Percentiles rank a stretch among this genome's conserved stretches.
Conservation (phyloP, 768 basidiomycete species). For the Amanita phalloides region DNA sequence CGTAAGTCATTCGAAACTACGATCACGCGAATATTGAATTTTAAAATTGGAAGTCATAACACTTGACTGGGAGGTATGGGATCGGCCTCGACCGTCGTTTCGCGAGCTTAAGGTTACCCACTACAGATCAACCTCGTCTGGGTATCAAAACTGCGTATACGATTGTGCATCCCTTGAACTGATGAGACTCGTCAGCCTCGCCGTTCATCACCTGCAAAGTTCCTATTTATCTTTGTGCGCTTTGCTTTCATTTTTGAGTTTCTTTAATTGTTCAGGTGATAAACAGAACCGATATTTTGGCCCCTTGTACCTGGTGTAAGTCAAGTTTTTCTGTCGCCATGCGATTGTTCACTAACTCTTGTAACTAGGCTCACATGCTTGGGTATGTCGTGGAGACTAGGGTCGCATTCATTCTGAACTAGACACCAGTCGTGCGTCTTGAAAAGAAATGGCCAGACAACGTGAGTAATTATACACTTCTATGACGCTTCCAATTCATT, state of each 20-base stretch:
- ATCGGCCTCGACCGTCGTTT: background rate
- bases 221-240: constrained; percentile 16
- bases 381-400: background rate
- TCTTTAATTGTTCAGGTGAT: background rate
- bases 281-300: constrained; percentile 20
- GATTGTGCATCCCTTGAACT: background rate
- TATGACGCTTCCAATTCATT: background rate
- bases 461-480: background rate
- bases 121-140: constrained; percentile 17
- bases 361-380: background rate
- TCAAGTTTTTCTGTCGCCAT: background rate
- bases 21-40: background rate
- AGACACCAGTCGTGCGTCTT: background rate
- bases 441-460: background rate
- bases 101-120: background rate
- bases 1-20: constrained; percentile 8
- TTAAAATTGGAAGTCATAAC: constrained; percentile 15
- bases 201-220: constrained; percentile 14
- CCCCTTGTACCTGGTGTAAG: constrained; percentile 15
- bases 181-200: constrained; percentile 9
- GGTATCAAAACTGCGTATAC: constrained; percentile 9
- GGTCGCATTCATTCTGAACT: background rate
- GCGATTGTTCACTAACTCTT: background rate
- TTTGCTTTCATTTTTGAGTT: background rate
- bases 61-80: constrained; percentile 16